Evolutionary conservation across 306 rosid species (phyloP).

Genomic region (Quillaja saponaria): DNA sequence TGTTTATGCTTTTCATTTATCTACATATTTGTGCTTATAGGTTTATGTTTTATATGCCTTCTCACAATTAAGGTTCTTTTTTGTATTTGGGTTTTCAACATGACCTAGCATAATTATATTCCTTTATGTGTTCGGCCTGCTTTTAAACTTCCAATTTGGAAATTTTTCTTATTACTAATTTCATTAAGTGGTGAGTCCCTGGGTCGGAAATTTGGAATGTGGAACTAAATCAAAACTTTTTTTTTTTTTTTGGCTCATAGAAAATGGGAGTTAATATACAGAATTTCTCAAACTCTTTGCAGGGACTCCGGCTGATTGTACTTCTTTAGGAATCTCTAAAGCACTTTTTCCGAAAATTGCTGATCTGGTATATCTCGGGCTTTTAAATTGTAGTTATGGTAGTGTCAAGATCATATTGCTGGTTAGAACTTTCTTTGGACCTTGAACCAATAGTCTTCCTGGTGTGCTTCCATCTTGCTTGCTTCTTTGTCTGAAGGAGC

Average conservation of each 20-base stretch:
- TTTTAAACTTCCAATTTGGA: background rate
- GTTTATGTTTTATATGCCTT: background rate
- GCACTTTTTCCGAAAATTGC: slow-evolving; percentile 67
- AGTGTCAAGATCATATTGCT: slow-evolving; percentile 1
- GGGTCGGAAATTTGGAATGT: too few species aligned
- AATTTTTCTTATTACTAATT: background rate
- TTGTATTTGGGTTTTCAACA: too few species aligned
- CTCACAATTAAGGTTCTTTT: background rate
- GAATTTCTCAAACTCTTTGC: slow-evolving; percentile 24
- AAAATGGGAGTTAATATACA: background rate
- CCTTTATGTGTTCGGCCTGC: background rate
- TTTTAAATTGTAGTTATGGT: background rate
- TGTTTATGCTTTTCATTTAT: slow-evolving; percentile 14
- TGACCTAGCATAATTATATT: too few species aligned
- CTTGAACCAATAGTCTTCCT: background rate
- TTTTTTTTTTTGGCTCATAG: too few species aligned
- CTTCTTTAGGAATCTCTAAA: slow-evolving; percentile 82
- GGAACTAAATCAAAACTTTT: too few species aligned
- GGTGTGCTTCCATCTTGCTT: background rate
- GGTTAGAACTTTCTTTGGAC: background rate
- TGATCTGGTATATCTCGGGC: slow-evolving; percentile 56
- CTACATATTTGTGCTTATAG: background rate
- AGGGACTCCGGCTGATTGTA: slow-evolving; percentile 94
- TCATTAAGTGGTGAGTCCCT: too few species aligned
- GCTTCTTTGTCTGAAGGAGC: background rate